Evolutionary conservation across 2,329 filamentous ascomycete genomes (phyloP), one percentile per base, ranked within the genome.

Genomic region (Trichoderma sp.): DNA sequence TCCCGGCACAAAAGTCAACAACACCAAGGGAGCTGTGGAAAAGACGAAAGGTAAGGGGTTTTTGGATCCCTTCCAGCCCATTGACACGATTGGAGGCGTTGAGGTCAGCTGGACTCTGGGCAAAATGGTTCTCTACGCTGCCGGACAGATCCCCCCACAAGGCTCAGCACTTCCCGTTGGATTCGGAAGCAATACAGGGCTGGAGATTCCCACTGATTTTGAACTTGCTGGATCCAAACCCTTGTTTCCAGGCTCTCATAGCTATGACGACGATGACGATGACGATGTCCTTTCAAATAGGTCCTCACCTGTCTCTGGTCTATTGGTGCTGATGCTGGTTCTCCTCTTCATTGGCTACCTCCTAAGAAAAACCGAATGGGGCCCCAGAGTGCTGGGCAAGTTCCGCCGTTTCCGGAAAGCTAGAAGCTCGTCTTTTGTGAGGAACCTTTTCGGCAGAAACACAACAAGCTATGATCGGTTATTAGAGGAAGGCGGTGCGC

Each of bases 91-190:
- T 75, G 90, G 94, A 76, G 93, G 91, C 21, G 91, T 94, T 7
- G 97, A 99, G 84, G 92, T 99, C 21, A 97, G 93, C 84, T 99
- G 96, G 96, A 98, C 96, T 0, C 84, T 99, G 6, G 96, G 96
- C 1, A 97, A 98, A 79, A 98, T 98, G 88, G 89, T 99, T 7
- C 88, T 99, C 5, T 98, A 98, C 77, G 96, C 96, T 5, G 91
- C 95, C 0, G 96, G 94, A 4, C 94, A 98, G 80, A 87, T 99
- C 6, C 91, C 93, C 1, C 88, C 93, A 0, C 51, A 34, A 26
- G 86, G 84, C 2, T 83, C 80, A 1, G 76, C 78, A 2, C 83
- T 95, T 2, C 93, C 95, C 0, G 96, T 99, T 11, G 96, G 96
- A 0, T 98, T 98, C 79, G 96, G 96, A 71, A 94, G 91, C 82